These are phyloP conservation scores for Pugionium dolabratum DNA, from an alignment of 345 rosid species.

Conservation along the genomic window DNA sequence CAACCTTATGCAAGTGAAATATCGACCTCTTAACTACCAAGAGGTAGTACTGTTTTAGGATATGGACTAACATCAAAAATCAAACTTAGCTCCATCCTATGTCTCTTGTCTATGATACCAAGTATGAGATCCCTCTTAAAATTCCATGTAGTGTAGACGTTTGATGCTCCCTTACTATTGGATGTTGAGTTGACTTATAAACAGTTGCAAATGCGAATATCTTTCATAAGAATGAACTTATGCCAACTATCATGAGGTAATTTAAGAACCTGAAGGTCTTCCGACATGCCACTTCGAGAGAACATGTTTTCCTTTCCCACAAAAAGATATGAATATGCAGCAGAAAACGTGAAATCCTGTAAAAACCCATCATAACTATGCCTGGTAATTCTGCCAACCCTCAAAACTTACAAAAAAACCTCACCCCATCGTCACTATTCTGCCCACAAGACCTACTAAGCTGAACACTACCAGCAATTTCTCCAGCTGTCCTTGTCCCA, in stretches of 20 bases:
- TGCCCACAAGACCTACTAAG: slow-evolving; percentile 42
- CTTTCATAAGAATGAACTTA: not conserved
- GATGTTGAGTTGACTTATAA: not conserved
- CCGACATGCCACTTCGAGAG: slow-evolving; percentile 48
- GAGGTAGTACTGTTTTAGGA: slow-evolving; percentile 16
- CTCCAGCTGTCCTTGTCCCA: slow-evolving; percentile 42
- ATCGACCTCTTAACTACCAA: slow-evolving; percentile 14
- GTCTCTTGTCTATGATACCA: not conserved
- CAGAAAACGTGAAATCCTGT: slow-evolving; percentile 50
- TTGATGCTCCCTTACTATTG: slow-evolving; percentile 24
- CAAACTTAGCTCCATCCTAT: slow-evolving; percentile 29
- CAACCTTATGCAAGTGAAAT: slow-evolving; percentile 41
- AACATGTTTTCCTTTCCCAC: slow-evolving; percentile 47
- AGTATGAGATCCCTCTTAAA: slow-evolving; percentile 8
- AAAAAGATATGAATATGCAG: slow-evolving; percentile 42
- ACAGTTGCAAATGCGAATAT: not conserved
- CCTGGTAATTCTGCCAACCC: slow-evolving; percentile 36
- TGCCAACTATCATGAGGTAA: slow-evolving; percentile 29
- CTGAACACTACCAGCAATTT: slow-evolving; percentile 43
- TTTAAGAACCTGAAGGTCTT: slow-evolving; percentile 58
- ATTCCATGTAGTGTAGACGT: slow-evolving; percentile 11
- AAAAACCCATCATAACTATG: slow-evolving; percentile 50
- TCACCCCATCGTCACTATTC: slow-evolving; percentile 54
- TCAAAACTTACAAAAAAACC: slow-evolving; percentile 41
- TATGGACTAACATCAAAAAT: slow-evolving; percentile 22